Percentiles rank a stretch among this genome's conserved stretches.
Evolutionary conservation across 106 monocot species (phyloP).

Genomic region (Dendrobium huoshanense): DNA sequence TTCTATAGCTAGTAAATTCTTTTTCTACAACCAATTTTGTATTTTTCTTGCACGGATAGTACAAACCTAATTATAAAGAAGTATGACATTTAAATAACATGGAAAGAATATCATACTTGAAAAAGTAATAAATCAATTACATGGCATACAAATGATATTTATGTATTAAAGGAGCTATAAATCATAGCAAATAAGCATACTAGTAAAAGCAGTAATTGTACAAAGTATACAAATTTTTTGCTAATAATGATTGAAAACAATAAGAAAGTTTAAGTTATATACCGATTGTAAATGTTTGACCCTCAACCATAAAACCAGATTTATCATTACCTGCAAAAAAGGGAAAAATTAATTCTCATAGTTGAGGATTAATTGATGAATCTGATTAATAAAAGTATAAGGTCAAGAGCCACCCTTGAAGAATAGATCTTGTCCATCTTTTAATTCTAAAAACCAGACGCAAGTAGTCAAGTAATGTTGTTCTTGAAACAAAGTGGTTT

Average conservation of each 20-base stretch:
- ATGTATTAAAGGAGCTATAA: too few species aligned
- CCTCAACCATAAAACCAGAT: conserved; percentile 84
- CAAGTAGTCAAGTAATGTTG: neutral
- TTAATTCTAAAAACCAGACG: neutral
- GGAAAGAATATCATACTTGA: neutral
- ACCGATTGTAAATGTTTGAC: conserved; percentile 96
- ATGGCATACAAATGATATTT: too few species aligned
- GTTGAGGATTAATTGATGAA: neutral
- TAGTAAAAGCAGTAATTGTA: too few species aligned
- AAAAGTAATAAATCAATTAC: neutral
- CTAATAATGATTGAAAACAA: neutral
- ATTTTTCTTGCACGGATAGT: neutral
- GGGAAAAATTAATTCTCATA: neutral
- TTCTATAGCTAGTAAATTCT: neutral
- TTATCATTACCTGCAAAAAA: conserved; percentile 68
- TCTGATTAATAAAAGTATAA: neutral
- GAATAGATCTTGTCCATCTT: neutral
- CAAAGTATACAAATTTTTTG: too few species aligned
- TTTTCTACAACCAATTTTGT: neutral
- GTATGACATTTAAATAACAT: neutral
- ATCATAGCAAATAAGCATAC: too few species aligned
- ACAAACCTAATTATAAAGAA: neutral
- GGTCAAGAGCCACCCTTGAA: neutral
- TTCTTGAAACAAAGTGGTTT: neutral
- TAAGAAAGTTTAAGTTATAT: conserved; percentile 8